Conservation (phyloP, 352 stramenopile genomes). For the Globisporangium splendens region DNA sequence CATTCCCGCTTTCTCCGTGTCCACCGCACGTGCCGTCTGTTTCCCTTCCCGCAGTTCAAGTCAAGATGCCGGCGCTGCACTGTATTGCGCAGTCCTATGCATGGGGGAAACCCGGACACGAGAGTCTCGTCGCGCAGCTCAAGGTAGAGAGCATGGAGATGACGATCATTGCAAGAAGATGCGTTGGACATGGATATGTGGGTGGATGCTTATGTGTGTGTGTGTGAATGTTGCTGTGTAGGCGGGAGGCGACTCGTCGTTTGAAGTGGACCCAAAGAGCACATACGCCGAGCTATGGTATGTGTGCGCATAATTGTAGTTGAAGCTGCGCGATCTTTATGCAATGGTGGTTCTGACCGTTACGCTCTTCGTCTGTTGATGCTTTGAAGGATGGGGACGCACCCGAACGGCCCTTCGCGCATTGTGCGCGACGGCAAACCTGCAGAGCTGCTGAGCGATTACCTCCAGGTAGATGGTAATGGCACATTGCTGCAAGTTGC, state of each 20-base stretch:
- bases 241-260: slow-evolving; percentile 42
- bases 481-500: too few species aligned
- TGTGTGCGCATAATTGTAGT: slow-evolving; percentile 3
- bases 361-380: slow-evolving; percentile 4
- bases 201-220: not conserved
- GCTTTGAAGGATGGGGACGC: slow-evolving; percentile 89
- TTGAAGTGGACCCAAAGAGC: slow-evolving; percentile 36
- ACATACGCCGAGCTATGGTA: slow-evolving; percentile 90
- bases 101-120: slow-evolving; percentile 86
- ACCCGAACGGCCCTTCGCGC: slow-evolving; percentile 88
- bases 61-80: slow-evolving; percentile 69
- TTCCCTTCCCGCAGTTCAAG: not conserved
- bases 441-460: slow-evolving; percentile 66
- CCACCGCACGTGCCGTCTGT: too few species aligned
- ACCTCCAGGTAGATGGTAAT: slow-evolving; percentile 35
- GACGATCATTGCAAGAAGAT: not conserved
- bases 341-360: too few species aligned
- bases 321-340: slow-evolving; percentile 13
- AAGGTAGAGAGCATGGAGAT: slow-evolving; percentile 38
- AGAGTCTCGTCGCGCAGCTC: slow-evolving; percentile 85
- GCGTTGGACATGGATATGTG: not conserved
- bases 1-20: too few species aligned
- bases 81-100: slow-evolving; percentile 88
- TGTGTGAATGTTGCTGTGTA: slow-evolving; percentile 13
- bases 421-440: slow-evolving; percentile 49